Percentiles rank a stretch among this genome's conserved stretches.
Conservation (phyloP, 2,329 filamentous ascomycete species). For the Colletotrichum australisinense region DNA sequence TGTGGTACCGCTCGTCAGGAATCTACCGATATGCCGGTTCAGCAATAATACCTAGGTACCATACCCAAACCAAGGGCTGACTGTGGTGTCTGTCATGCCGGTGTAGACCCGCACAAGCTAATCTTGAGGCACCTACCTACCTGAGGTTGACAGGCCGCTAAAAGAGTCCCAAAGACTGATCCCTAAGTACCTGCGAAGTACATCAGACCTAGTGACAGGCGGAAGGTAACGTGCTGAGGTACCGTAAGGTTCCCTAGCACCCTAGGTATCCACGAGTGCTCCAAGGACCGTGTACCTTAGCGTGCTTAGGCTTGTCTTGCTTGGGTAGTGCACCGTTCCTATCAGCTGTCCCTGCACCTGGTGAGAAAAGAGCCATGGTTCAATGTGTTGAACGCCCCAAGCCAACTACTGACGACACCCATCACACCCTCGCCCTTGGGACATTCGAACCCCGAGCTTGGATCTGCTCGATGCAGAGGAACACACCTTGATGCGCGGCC, state of each 20-base stretch:
- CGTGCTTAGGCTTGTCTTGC: background rate
- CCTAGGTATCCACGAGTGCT: background rate
- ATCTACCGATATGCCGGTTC: no score
- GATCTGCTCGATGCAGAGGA: slow-evolving; percentile 24
- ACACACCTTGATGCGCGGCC: slow-evolving; percentile 31
- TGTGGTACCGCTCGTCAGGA: background rate
- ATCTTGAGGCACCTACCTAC: no score
- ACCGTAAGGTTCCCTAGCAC: background rate
- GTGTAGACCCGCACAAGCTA: background rate
- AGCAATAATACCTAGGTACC: no score
- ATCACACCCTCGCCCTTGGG: background rate
- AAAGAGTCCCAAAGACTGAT: background rate
- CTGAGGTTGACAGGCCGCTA: background rate
- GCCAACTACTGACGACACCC: background rate
- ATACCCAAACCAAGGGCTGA: no score
- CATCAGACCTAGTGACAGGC: no score
- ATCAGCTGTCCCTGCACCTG: background rate
- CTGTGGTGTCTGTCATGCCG: background rate
- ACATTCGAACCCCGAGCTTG: background rate
- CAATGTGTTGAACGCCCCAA: background rate
- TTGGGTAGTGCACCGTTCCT: background rate
- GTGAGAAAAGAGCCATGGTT: background rate
- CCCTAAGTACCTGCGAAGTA: background rate
- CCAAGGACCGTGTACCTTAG: no score
- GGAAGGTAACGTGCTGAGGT: no score